Percentiles rank a stretch among this genome's conserved stretches.
phyloP scores from a whole-genome alignment of 768 basidiomycete genomes.

The Porphyrellus cyaneotinctus region DNA sequence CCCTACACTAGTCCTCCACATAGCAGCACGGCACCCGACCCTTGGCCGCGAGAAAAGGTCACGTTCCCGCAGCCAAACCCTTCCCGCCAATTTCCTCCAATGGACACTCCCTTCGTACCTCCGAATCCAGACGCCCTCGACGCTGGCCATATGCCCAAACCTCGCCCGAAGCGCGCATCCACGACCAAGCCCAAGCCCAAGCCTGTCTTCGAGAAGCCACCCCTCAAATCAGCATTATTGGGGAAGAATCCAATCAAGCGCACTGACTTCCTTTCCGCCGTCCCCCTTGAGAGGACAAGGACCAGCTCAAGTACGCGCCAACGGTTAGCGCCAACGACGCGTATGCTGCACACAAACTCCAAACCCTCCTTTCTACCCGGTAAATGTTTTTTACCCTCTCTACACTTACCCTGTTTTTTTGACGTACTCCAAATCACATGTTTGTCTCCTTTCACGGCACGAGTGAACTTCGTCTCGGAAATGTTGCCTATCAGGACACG shows the following conservation, averaged over 20 bases:
- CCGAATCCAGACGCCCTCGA: conserved; percentile 20
- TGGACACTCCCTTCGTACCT: conserved; percentile 24
- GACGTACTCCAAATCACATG: conserved; percentile 54
- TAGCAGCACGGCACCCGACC: conserved; percentile 27
- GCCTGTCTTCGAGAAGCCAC: conserved; percentile 30
- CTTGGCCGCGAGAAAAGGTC: conserved; percentile 34
- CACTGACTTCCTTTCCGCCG: conserved; percentile 20
- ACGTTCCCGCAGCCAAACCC: conserved; percentile 27
- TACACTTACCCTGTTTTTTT: conserved; percentile 14
- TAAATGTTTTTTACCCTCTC: conserved; percentile 11
- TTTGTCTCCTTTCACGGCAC: conserved; percentile 65
- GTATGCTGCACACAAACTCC: conserved; percentile 35
- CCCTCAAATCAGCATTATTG: conserved; percentile 56
- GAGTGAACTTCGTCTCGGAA: conserved; percentile 53
- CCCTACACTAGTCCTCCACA: conserved; percentile 30
- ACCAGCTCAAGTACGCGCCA: conserved; percentile 39
- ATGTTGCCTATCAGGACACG: conserved; percentile 47
- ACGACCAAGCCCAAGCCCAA: conserved; percentile 25
- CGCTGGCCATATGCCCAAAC: conserved; percentile 23
- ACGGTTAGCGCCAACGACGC: conserved; percentile 31
- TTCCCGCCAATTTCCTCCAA: conserved; percentile 17
- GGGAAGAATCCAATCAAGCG: conserved; percentile 41
- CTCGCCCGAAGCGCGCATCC: conserved; percentile 35
- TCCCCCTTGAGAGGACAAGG: conserved; percentile 36
- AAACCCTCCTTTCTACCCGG: conserved; percentile 33